A percentile compares a stretch with the other conserved stretches of the same genome.
Conservation (phyloP, 805 yeast genomes). For the Nakazawaea ambrosiae region DNA sequence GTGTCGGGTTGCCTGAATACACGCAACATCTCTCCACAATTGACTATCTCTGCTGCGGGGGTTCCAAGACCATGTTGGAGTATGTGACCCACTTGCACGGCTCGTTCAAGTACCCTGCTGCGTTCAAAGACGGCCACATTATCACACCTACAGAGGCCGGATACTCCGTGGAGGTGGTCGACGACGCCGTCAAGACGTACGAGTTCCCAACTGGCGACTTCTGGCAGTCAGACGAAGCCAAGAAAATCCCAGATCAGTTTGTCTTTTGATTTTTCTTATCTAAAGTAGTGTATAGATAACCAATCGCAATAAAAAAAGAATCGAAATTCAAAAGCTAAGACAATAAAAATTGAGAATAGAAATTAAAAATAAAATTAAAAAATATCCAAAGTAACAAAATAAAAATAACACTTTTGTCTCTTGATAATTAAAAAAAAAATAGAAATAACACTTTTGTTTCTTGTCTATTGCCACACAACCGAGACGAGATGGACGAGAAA, state of each 20-base stretch:
- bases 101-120: slow-evolving; percentile 15
- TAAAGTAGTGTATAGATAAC: not conserved
- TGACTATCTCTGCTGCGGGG: slow-evolving; percentile 16
- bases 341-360: not conserved
- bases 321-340: not conserved
- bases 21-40: slow-evolving; percentile 18
- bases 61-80: slow-evolving; percentile 16
- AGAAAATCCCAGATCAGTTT: slow-evolving; percentile 9
- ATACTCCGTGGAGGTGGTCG: slow-evolving; percentile 16
- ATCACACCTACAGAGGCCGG: slow-evolving; percentile 18
- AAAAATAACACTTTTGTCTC: too few relatives aligned
- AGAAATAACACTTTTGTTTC: too few relatives aligned
- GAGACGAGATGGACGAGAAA: too few relatives aligned
- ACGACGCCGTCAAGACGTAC: slow-evolving; percentile 14
- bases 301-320: not conserved
- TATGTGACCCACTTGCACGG: slow-evolving; percentile 17
- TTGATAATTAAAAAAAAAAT: too few relatives aligned
- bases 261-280: not conserved
- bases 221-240: slow-evolving; percentile 19
- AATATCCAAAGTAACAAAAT: too few relatives aligned
- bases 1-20: slow-evolving; percentile 19
- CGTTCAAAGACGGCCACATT: slow-evolving; percentile 15
- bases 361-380: too few relatives aligned
- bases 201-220: slow-evolving; percentile 17
- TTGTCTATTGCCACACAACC: too few relatives aligned